A percentile compares a stretch with the other conserved stretches of the same genome.
phyloP scores from a whole-genome alignment of 495 filamentous ascomycete species.

The Evansstolkia leycettana region DNA sequence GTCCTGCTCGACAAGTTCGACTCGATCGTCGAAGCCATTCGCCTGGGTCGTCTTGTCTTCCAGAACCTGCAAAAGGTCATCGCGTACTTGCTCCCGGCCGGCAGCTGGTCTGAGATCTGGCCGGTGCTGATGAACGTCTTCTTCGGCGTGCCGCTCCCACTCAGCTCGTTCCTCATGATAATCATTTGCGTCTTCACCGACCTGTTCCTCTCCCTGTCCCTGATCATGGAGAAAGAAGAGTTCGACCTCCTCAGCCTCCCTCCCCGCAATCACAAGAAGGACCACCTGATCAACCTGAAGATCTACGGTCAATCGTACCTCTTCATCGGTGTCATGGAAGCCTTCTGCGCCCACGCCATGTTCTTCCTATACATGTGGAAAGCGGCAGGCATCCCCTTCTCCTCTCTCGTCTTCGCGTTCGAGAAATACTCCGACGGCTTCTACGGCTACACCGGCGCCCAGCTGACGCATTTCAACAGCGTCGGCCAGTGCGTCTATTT shows the following conservation, averaged over 20 bases:
- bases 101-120: slow-evolving; percentile 64
- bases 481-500: slow-evolving; percentile 10
- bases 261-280: slow-evolving; percentile 49
- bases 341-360: slow-evolving; percentile 35
- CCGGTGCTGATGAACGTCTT: slow-evolving; percentile 60
- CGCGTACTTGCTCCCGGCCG: slow-evolving; percentile 49
- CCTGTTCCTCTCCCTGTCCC: slow-evolving; percentile 43
- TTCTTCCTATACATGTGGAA: slow-evolving; percentile 39
- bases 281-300: slow-evolving; percentile 42
- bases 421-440: slow-evolving; percentile 34
- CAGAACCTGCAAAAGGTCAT: slow-evolving; percentile 51
- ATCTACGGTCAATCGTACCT: slow-evolving; percentile 40
- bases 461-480: background rate
- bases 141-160: slow-evolving; percentile 56
- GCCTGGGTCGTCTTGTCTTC: slow-evolving; percentile 42
- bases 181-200: slow-evolving; percentile 60
- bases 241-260: slow-evolving; percentile 51
- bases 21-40: slow-evolving; percentile 55
- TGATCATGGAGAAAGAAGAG: slow-evolving; percentile 61
- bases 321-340: slow-evolving; percentile 38
- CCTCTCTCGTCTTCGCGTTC: slow-evolving; percentile 33
- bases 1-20: slow-evolving; percentile 65
- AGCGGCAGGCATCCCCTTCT: slow-evolving; percentile 30
- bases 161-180: slow-evolving; percentile 62
- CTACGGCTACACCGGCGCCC: slow-evolving; percentile 35